A percentile compares a stretch with the other conserved stretches of the same genome.
Conservation (phyloP, 139 green algal genomes). For the Pseudopediastrum boryanum region DNA sequence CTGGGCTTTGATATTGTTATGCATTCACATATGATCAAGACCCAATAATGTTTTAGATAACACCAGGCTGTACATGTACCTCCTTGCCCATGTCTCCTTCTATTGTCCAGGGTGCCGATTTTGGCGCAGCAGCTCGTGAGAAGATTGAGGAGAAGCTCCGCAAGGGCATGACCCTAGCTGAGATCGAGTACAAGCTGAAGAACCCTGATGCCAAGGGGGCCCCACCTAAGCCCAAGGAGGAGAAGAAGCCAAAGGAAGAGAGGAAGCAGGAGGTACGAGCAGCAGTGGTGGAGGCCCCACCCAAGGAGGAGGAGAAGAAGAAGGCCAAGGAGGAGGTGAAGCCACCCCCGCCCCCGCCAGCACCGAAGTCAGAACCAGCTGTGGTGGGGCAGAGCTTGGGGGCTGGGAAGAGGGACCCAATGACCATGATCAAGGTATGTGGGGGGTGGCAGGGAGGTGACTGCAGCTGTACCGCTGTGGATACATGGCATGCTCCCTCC, state of each 20-base stretch:
- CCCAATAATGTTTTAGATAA: no score
- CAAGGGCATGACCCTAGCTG: slow-evolving; percentile 47
- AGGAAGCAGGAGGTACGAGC: not conserved
- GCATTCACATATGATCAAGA: no score
- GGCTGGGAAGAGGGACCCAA: slow-evolving; percentile 58
- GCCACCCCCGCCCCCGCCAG: slow-evolving; percentile 4
- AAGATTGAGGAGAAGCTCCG: slow-evolving; percentile 63
- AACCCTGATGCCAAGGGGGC: slow-evolving; percentile 19
- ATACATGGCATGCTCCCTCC: no score
- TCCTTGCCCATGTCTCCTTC: no score
- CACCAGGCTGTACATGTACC: no score
- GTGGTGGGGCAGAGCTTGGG: slow-evolving; percentile 68
- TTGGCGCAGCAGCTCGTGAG: slow-evolving; percentile 50
- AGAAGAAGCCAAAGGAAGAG: slow-evolving; percentile 30
- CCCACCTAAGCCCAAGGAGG: slow-evolving; percentile 7
- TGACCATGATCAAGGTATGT: slow-evolving; percentile 78
- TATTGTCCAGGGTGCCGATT: slow-evolving; percentile 70
- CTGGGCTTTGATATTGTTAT: no score
- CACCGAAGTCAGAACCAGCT: slow-evolving; percentile 27
- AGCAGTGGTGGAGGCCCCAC: not conserved
- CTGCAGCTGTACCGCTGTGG: no score
- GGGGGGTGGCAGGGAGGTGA: no score
- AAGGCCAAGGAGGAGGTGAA: not conserved
- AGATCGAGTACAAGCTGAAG: slow-evolving; percentile 53
- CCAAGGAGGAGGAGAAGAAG: slow-evolving; percentile 11